Evolutionary conservation across 2,329 filamentous ascomycete genomes (phyloP).

Genomic region (Coniochaeta prunicola): DNA sequence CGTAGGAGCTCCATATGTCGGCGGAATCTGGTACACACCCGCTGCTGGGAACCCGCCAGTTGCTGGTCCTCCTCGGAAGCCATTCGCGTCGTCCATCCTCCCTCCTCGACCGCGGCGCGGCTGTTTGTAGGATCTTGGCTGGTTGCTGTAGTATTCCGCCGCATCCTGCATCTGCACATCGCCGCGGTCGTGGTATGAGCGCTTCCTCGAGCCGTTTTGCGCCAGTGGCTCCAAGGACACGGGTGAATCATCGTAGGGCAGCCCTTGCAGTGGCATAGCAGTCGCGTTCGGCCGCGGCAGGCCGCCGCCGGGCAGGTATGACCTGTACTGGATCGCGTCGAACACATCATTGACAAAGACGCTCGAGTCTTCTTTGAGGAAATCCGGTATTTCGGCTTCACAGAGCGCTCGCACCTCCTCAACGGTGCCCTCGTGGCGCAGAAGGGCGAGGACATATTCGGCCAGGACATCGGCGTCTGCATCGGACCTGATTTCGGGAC

Average conservation of each 20-base stretch:
- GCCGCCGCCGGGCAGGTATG: slow-evolving; percentile 48
- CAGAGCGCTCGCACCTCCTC: slow-evolving; percentile 61
- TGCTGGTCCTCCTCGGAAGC: neutral
- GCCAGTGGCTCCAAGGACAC: slow-evolving; percentile 6
- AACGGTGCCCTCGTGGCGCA: slow-evolving; percentile 61
- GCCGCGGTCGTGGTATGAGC: slow-evolving; percentile 47
- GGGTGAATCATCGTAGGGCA: slow-evolving; percentile 13
- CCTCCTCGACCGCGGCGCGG: slow-evolving; percentile 39
- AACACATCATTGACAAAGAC: slow-evolving; percentile 68
- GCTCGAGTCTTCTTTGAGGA: slow-evolving; percentile 59
- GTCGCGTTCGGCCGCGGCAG: slow-evolving; percentile 25
- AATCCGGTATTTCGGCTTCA: slow-evolving; percentile 66
- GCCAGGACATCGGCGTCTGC: slow-evolving; percentile 76
- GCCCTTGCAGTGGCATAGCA: slow-evolving; percentile 8
- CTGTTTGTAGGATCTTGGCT: slow-evolving; percentile 51
- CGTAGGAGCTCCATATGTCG: slow-evolving; percentile 1
- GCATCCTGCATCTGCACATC: slow-evolving; percentile 22
- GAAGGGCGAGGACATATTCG: slow-evolving; percentile 74
- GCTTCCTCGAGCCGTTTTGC: slow-evolving; percentile 36
- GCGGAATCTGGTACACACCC: slow-evolving; percentile 1
- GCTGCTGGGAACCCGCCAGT: slow-evolving; percentile 16
- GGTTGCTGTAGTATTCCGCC: slow-evolving; percentile 4
- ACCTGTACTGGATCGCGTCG: slow-evolving; percentile 53
- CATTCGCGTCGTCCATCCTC: slow-evolving; percentile 11
- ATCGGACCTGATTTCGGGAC: slow-evolving; percentile 51